Percentiles rank a stretch among this genome's conserved stretches.
Evolutionary conservation across 495 filamentous ascomycete genomes (phyloP).

Genomic region (Hypoxylon rickii): DNA sequence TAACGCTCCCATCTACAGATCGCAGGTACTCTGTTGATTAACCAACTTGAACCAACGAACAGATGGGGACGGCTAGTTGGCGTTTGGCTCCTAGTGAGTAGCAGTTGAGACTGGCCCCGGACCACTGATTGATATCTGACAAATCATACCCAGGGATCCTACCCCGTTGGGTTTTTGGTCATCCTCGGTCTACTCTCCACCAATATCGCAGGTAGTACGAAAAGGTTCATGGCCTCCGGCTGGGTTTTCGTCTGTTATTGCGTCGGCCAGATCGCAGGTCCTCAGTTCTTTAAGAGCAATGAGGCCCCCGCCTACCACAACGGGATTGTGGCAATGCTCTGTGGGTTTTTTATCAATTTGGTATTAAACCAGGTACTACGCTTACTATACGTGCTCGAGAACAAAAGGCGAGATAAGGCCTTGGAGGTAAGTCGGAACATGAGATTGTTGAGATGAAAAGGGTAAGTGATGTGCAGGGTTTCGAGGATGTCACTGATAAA

Average conservation of each 20-base stretch:
- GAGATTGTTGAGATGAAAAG: slow-evolving; percentile 33
- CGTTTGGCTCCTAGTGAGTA: slow-evolving; percentile 30
- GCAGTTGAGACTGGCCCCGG: no score
- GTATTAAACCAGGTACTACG: slow-evolving; percentile 29
- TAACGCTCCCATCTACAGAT: no score
- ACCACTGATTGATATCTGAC: no score
- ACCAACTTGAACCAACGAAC: slow-evolving; percentile 15
- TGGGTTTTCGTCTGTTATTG: slow-evolving; percentile 40
- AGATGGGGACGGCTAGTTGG: slow-evolving; percentile 29
- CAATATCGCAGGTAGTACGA: slow-evolving; percentile 42
- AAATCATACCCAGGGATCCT: slow-evolving; percentile 25
- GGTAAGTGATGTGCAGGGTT: slow-evolving; percentile 35
- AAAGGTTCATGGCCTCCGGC: slow-evolving; percentile 36
- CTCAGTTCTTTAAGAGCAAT: slow-evolving; percentile 32
- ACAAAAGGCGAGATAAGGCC: slow-evolving; percentile 25
- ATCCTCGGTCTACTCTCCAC: slow-evolving; percentile 28
- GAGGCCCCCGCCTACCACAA: slow-evolving; percentile 25
- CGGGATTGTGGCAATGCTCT: slow-evolving; percentile 32
- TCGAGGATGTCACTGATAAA: slow-evolving; percentile 40
- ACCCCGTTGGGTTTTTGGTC: slow-evolving; percentile 27
- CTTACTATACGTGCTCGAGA: slow-evolving; percentile 28
- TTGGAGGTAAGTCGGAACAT: slow-evolving; percentile 28
- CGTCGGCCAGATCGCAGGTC: slow-evolving; percentile 39
- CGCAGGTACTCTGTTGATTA: slow-evolving; percentile 28
- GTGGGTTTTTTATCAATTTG: slow-evolving; percentile 27